Evolutionary conservation across 208 protist species (phyloP).

Genomic region (Plasmodiophora brassicae): DNA sequence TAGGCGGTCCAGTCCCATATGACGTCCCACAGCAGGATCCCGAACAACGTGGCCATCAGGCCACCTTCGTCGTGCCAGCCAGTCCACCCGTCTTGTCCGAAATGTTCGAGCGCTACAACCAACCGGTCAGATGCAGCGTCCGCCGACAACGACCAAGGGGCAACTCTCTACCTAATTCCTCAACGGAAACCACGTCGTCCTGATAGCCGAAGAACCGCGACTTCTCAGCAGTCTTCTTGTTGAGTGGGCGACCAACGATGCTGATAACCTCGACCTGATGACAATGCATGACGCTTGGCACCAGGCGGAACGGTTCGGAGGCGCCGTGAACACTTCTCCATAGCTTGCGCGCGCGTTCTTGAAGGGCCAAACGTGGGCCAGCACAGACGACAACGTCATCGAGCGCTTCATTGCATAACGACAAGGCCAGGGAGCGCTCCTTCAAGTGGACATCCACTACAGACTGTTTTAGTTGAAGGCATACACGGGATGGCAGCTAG

Average conservation of each 20-base stretch:
- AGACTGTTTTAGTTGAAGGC: too few species aligned
- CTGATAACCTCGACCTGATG: too few species aligned
- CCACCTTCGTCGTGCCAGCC: not conserved
- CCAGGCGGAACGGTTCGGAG: too few species aligned
- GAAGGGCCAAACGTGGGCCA: not conserved
- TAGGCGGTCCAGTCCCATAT: not conserved
- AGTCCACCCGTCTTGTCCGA: not conserved
- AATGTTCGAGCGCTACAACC: not conserved
- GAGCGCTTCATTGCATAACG: not conserved
- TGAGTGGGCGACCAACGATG: not conserved
- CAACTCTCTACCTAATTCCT: constrained; percentile 3
- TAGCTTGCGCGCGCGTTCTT: not conserved
- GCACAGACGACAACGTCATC: not conserved
- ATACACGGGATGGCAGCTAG: too few species aligned
- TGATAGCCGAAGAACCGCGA: constrained; percentile 27
- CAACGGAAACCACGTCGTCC: constrained; percentile 4
- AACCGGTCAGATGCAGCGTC: too few species aligned
- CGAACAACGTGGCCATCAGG: not conserved
- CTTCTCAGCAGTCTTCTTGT: not conserved
- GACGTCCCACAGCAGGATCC: not conserved
- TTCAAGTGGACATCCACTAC: constrained; percentile 1
- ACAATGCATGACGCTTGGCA: too few species aligned
- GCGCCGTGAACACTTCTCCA: too few species aligned
- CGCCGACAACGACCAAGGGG: too few species aligned
- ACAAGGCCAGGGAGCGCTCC: not conserved